phyloP scores from a whole-genome alignment of 805 yeast species.

The Ogataea thermomethanolica region DNA sequence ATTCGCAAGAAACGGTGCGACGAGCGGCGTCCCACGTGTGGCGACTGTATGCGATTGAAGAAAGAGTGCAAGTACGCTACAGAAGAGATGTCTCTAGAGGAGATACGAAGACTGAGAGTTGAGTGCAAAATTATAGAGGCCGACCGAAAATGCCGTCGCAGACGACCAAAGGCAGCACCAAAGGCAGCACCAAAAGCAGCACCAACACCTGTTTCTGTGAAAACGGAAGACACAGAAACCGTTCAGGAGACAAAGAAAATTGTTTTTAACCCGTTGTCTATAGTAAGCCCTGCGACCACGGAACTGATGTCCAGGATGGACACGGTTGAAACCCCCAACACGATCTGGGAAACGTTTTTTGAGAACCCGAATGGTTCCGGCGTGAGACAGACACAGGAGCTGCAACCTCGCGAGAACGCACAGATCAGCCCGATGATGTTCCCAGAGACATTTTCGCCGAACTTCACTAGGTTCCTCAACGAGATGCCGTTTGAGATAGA shows the following conservation, averaged over 20 bases:
- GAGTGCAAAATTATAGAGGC: constrained; percentile 40
- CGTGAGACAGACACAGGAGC: neutral
- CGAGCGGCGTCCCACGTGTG: constrained; percentile 47
- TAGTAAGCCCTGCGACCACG: constrained; percentile 13
- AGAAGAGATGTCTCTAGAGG: constrained; percentile 40
- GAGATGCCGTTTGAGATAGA: constrained; percentile 8
- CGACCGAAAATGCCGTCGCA: constrained; percentile 39
- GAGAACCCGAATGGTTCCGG: neutral
- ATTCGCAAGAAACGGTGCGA: constrained; percentile 59
- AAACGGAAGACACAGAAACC: constrained; percentile 4
- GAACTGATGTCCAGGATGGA: neutral
- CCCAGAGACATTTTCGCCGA: constrained; percentile 25
- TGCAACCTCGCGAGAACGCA: neutral
- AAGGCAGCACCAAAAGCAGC: constrained; percentile 6
- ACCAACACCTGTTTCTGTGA: constrained; percentile 8
- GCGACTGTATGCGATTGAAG: constrained; percentile 44
- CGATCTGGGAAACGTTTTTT: constrained; percentile 11
- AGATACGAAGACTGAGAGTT: constrained; percentile 34
- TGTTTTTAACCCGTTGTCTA: constrained; percentile 30
- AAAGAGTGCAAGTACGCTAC: constrained; percentile 50
- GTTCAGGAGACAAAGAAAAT: constrained; percentile 8
- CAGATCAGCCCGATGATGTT: constrained; percentile 3
- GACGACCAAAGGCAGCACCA: constrained; percentile 11
- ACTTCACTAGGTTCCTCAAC: constrained; percentile 23
- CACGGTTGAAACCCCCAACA: neutral